Base-by-base conservation (phyloP, 202 grass and related monocot species). In the Zoysia matrella region DNA sequence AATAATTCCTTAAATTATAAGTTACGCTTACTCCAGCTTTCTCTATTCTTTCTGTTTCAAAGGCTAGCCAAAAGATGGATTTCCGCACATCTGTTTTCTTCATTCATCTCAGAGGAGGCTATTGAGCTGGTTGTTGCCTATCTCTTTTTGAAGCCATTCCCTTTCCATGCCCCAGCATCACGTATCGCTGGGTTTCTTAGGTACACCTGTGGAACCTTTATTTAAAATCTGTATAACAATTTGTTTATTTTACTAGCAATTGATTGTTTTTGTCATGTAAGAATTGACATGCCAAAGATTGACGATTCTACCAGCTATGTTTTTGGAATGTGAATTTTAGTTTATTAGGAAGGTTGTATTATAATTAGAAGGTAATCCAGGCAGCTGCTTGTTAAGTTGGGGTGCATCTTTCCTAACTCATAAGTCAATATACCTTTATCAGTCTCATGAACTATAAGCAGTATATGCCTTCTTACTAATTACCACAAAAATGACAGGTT, bases 21-120 rank as follows among this genome's bases (percentile, higher is more conserved):
- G 47, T 44, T 52, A 46, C 47, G 18, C 66, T 81, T 53, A 81
- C 4, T 6, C 1, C n/a, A 15, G 40, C 30, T 73, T 68, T 54
- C 47, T 71, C 48, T 68, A 39, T 53, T 36, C 55, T 92, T 87
- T 85, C 43, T 69, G 36, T 86, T 78, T 81, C 56, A 71, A 88
- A 98, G 96, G 87, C 77, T 99, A 75, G 96, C 93, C 36, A 95
- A 95, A 93, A 89, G 90, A 83, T 99, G 96, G 96, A 90, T 94
- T 81, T 90, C 87, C 52, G 85, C 96, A 83, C 96, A 99, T 86
- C 74, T 99, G 50, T 99, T 99, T 88, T 99, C 96, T 73, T 91
- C 82, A 78, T 92, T 85, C 79, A 84, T 99, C 58, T 86, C 87
- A 72, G 93, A 99, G 90, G 96, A 95, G 83, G 90, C 87, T 66